Percentiles rank a stretch among this genome's conserved stretches.
Conservation (phyloP, 176 grass and related monocot genomes). For the Triticum timopheevii region DNA sequence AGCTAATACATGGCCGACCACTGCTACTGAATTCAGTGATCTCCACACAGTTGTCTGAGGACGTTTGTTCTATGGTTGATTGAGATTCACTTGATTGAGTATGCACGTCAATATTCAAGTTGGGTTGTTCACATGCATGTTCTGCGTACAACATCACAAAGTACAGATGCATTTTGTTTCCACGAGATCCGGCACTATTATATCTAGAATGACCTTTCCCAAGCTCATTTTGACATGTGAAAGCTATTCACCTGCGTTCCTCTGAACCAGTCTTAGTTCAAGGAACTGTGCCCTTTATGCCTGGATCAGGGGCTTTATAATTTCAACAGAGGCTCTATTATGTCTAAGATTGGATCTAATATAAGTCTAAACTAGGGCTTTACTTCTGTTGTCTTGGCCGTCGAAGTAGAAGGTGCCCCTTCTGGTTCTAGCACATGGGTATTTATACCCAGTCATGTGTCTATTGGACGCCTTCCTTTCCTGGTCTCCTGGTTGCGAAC, state of each 20-base stretch:
- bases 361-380: too few relatives aligned
- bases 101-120: background rate
- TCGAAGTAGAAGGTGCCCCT: too few relatives aligned
- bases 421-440: too few relatives aligned
- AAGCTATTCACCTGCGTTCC: background rate
- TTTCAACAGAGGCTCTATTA: too few relatives aligned
- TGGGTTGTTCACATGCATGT: background rate
- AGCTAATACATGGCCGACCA: background rate
- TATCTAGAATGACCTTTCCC: background rate
- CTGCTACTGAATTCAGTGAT: background rate
- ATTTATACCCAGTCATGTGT: too few relatives aligned
- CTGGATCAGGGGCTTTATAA: too few relatives aligned
- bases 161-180: background rate
- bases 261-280: background rate
- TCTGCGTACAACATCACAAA: background rate
- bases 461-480: too few relatives aligned
- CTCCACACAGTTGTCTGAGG: background rate
- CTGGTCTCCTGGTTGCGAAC: too few relatives aligned
- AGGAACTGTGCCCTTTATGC: too few relatives aligned
- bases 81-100: slow-evolving; percentile 16
- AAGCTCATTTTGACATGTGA: background rate
- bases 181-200: background rate
- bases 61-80: background rate
- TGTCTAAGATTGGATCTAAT: too few relatives aligned
- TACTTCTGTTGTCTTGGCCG: too few relatives aligned